Percentiles rank a stretch among this genome's conserved stretches.
Evolutionary conservation across 2,329 filamentous ascomycete genomes (phyloP).

Genomic region (Endoconidiophora laricicola): DNA sequence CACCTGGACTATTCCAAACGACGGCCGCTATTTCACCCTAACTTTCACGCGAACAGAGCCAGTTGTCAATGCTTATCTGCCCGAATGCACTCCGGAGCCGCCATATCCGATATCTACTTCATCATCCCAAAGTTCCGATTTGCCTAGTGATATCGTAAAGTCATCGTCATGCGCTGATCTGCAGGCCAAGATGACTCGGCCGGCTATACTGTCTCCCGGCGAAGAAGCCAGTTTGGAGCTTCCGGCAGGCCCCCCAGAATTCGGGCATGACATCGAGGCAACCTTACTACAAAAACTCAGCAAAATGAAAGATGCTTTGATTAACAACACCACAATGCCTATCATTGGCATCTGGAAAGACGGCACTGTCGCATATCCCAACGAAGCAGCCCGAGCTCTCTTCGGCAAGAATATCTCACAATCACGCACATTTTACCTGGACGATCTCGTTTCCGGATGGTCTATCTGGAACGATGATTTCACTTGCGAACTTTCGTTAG

Average conservation of each 20-base stretch:
- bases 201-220: not conserved
- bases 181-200: not conserved
- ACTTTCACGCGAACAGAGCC: constrained; percentile 49
- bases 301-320: constrained; percentile 58
- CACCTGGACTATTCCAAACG: constrained; percentile 49
- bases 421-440: constrained; percentile 20
- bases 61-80: constrained; percentile 17
- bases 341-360: constrained; percentile 72
- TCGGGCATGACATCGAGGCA: constrained; percentile 24
- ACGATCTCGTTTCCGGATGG: constrained; percentile 42
- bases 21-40: constrained; percentile 54
- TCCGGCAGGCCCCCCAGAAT: not conserved
- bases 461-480: constrained; percentile 51
- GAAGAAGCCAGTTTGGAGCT: not conserved
- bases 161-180: not conserved
- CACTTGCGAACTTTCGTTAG: constrained; percentile 33
- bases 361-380: constrained; percentile 55
- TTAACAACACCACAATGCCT: constrained; percentile 59
- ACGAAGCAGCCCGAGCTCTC: constrained; percentile 44
- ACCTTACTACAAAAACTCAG: constrained; percentile 57
- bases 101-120: constrained; percentile 22
- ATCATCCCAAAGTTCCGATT: constrained; percentile 15
- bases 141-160: not conserved
- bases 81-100: not conserved
- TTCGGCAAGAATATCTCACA: constrained; percentile 26